Evolutionary conservation across 1,139 yeast genomes (phyloP), one percentile per base, ranked within the genome.

Genomic region (Candida dubliniensis): DNA sequence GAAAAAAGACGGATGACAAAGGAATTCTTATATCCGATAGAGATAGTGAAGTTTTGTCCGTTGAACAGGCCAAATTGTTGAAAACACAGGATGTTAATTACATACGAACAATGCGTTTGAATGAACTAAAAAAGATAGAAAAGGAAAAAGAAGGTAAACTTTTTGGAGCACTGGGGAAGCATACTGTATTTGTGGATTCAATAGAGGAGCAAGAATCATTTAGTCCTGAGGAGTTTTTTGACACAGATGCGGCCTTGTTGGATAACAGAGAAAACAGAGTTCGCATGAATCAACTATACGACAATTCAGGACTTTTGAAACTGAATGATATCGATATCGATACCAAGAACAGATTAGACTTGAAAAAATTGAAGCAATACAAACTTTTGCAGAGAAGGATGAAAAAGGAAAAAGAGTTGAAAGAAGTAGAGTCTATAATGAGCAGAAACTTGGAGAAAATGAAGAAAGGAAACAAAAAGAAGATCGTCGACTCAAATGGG

Each of bases 11-110:
- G 3, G 95, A 87, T 53, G 71, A 74, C 3, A 62, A 68, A 8
- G 97, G 97, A 1, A 72, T 87, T 11, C 60, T 85, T 41, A 64
- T 87, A 9, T 67, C 83, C 2, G 88, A 87, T 37, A 71, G 96
- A 52, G 90, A 81, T 27, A 78, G 76, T 36, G 87, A 82, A 51
- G 69, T 69, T 32, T 67, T 93, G 47, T 68, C 82, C 11, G 78
- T 76, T 41, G 96, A 84, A 47, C 96, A 91, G 56, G 88, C 85
- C 42, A 82, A 87, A 60, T 71, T 93, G 42, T 69, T 90, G 53
- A 91, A 91, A 66, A 83, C 96, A 1, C 98, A 93, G 64, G 98
- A 93, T 67, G 76, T 84, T 26, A 89, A 87, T 49, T 93, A 93
- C 61, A 76, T 93, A 42, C 80, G 89, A 52, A 87, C 96, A 5